Percentiles rank a stretch among this genome's conserved stretches.
phyloP scores from a whole-genome alignment of 305 asterid genomes.

The Euphrasia arctica region DNA sequence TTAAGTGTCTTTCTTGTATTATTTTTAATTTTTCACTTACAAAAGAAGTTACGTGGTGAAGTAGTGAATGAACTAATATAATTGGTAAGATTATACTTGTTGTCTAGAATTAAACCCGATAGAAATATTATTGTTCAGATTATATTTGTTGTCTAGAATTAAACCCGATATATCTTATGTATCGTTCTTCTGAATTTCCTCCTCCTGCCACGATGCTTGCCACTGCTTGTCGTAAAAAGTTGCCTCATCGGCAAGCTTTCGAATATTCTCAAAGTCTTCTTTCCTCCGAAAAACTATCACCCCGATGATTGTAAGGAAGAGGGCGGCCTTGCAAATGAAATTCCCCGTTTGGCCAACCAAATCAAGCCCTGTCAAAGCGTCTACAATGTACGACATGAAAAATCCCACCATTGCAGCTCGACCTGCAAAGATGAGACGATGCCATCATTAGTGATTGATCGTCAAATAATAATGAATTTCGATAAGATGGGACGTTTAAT shows the following conservation, averaged over 20 bases:
- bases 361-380: slow-evolving; percentile 56
- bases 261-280: slow-evolving; percentile 44
- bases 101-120: too few species aligned
- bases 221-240: slow-evolving; percentile 66
- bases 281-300: slow-evolving; percentile 40
- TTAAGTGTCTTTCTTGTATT: too few species aligned
- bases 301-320: slow-evolving; percentile 43
- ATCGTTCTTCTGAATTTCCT: neutral
- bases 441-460: neutral
- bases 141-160: too few species aligned
- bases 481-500: neutral
- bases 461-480: neutral
- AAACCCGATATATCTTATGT: neutral
- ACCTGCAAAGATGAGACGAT: slow-evolving; percentile 34
- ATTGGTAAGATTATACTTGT: too few species aligned
- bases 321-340: slow-evolving; percentile 50
- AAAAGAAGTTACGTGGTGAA: too few species aligned
- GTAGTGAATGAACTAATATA: too few species aligned
- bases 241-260: slow-evolving; percentile 54
- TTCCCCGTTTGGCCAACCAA: slow-evolving; percentile 68
- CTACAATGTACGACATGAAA: slow-evolving; percentile 55
- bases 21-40: too few species aligned
- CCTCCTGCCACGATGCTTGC: slow-evolving; percentile 53
- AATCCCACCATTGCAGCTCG: slow-evolving; percentile 80
- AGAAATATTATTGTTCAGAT: too few species aligned